These are phyloP conservation scores for Xylariaceae sp. DNA, from an alignment of 2,329 filamentous ascomycete species.

Conservation along the genomic window DNA sequence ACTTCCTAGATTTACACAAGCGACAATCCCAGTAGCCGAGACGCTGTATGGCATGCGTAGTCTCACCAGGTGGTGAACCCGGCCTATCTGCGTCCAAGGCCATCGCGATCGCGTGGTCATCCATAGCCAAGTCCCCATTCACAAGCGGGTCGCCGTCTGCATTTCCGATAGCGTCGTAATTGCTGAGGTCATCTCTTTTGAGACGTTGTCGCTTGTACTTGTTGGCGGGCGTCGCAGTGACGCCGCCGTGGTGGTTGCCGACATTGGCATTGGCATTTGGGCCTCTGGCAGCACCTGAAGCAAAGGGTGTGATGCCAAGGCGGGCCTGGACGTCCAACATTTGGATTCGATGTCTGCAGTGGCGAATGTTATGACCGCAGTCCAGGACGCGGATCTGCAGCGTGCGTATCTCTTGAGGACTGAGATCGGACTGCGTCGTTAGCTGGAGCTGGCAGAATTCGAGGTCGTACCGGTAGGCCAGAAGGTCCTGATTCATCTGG, in stretches of 20 bases:
- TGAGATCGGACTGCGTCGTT: conserved; percentile 29
- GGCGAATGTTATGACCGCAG: conserved; percentile 40
- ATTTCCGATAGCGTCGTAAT: neutral
- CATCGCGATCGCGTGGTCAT: conserved; percentile 7
- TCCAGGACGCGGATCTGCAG: conserved; percentile 40
- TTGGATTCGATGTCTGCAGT: conserved; percentile 38
- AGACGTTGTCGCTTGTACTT: conserved; percentile 22
- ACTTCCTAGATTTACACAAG: conserved; percentile 40
- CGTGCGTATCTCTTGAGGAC: conserved; percentile 37
- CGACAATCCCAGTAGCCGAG: conserved; percentile 44
- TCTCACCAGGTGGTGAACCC: conserved; percentile 17
- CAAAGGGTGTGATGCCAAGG: conserved; percentile 12
- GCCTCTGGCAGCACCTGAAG: neutral
- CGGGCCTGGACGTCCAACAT: conserved; percentile 32
- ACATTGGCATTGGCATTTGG: neutral
- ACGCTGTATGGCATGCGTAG: conserved; percentile 31
- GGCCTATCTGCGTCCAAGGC: neutral
- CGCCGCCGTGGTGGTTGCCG: conserved; percentile 10
- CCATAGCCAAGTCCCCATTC: neutral
- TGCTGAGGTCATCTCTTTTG: conserved; percentile 5
- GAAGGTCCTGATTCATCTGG: conserved; percentile 40
- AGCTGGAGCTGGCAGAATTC: conserved; percentile 38
- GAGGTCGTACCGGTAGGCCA: conserved; percentile 38
- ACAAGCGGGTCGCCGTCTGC: conserved; percentile 18
- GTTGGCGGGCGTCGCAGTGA: conserved; percentile 3